Evolutionary conservation across 2,329 filamentous ascomycete species (phyloP), one percentile per base, ranked within the genome.

Genomic region (Penicillium brasilianum): DNA sequence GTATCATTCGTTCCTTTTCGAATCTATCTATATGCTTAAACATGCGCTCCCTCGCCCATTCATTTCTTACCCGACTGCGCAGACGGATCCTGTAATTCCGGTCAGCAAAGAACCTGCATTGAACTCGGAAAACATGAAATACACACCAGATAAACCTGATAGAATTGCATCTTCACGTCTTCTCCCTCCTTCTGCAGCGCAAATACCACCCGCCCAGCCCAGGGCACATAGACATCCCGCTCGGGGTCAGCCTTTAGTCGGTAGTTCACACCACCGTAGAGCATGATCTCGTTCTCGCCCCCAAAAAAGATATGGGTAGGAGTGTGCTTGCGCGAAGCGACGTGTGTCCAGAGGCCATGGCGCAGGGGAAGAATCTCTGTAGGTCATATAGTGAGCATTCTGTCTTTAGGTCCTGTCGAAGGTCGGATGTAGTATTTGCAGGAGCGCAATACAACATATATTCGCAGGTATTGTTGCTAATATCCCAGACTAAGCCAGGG

Each of bases 101-200:
- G 13, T 64, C 18, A 64, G 63, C 22, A 63, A 53, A 53, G 46
- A n/a, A 59, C 28, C 16, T 6, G 9, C 25, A 25, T 11, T 50
- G 14, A 14, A 20, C 11, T 8, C n/a, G 25, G 16, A 46, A 37
- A 36, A 11, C 37, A 51, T 28, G 39, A 49, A 20, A 53, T 39
- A 71, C 76, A 25, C 60, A 77, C 76, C 72, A 78, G 63, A 62
- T 78, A 78, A 60, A 78, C 76, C 65, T 77, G 76, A 70, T 78
- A 78, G 62, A 76, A 78, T 63, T 59, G 69, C 75, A 78, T 77
- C 66, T 70, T 77, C 18, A 73, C 56, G 44, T 50, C 67, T 44
- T 65, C 67, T 1, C 62, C 64, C 20, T 66, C 66, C 55, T 64
- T 59, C 22, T 59, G 55, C 3, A 64, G 62, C 28, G 65, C 72